Evolutionary conservation across 768 basidiomycete genomes (phyloP), one percentile per base, ranked within the genome.

Genomic region (Amanita muscaria): DNA sequence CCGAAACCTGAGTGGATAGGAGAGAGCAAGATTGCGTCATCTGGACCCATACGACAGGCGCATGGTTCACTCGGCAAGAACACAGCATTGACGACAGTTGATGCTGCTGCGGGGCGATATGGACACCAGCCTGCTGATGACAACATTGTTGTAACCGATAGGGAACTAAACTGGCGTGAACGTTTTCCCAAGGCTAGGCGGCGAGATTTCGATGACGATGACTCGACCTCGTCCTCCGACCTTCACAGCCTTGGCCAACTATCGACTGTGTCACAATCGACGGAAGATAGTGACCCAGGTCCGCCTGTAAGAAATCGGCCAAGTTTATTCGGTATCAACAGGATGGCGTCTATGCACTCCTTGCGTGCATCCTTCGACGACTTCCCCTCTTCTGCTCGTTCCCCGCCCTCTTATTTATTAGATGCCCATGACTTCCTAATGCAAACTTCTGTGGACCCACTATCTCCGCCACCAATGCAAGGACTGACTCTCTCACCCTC

Each of bases 181-280:
- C 74, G 82, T 19, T 60, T 83, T 57, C 65, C 74, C 44, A 92
- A 92, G 68, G 84, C 79, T 49, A 76, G 89, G 51, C 76, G 85
- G 58, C 68, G 86, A 58, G 87, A 90, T 54, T 83, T 75, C 52
- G 90, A 93, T 63, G 90, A 91, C 57, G 89, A 90, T 55, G 87
- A 86, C 57, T 92, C 90, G 23, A 85, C 89, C 76, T 89, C 88
- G 42, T 88, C 85, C 22, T 88, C 86, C 37, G 90, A 91, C 53
- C 69, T 91, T 23, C 83, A 83, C 52, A 85, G 80, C 58, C 67
- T 79, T 42, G 74, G 80, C 32, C 78, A 77, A 44, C 74, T 83
- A 69, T 89, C 87, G 5, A 75, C 78, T 25, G 77, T 86, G 54
- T 91, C 88, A 15, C 85, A 86, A 56, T 77, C 81, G 19, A 86